Evolutionary conservation across 495 filamentous ascomycete species (phyloP), one percentile per base, ranked within the genome.

Genomic region (Penicillium subrubescens): DNA sequence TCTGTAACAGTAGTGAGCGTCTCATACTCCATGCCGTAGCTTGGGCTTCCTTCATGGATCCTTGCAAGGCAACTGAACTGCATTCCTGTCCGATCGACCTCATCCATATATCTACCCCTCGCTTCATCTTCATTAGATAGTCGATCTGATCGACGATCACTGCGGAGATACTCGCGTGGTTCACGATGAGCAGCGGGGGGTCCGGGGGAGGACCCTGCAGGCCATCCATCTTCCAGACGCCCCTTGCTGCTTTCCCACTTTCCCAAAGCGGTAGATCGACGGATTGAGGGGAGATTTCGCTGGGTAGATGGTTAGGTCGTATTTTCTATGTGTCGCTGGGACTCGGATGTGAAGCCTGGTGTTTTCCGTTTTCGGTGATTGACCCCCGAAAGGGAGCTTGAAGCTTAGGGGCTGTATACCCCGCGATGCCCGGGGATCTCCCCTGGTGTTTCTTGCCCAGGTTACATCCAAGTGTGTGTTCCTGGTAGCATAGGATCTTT

Each of bases 111-210:
- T 25, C 14, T 19, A 35, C 25, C 41, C 44, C 41, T 25, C 25
- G 15, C 48, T 52, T 52, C 41, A 59, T 15, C 48, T 52, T 52
- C 41, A 50, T 15, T 17, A 7, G 10, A 27, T 12, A 12, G 39
- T 8, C 17, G 43, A 50, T 35, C 27, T 15, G 17, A 50, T 34
- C 33, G 59, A 25, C 59, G 44, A 52, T 39, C 43, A 37, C 29
- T 60, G 58, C 44, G 59, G 59, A 53, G 31, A 33, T 33, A 25
- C 6, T 52, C 46, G 46, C 48, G 59, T 41, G 59, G 59, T 14
- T 21, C 14, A 8, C 11, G 34, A 39, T 21, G 53, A 37, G 12
- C 19, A 37, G 34, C n/a, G 21, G 21, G n/a, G n/a, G n/a, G n/a
- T n/a, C n/a, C n/a, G n/a, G n/a, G 35, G 15, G 43, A 44, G 7